These are phyloP conservation scores for Colletotrichum sp. DNA, from an alignment of 2,329 filamentous ascomycete genomes.

Conservation along the genomic window DNA sequence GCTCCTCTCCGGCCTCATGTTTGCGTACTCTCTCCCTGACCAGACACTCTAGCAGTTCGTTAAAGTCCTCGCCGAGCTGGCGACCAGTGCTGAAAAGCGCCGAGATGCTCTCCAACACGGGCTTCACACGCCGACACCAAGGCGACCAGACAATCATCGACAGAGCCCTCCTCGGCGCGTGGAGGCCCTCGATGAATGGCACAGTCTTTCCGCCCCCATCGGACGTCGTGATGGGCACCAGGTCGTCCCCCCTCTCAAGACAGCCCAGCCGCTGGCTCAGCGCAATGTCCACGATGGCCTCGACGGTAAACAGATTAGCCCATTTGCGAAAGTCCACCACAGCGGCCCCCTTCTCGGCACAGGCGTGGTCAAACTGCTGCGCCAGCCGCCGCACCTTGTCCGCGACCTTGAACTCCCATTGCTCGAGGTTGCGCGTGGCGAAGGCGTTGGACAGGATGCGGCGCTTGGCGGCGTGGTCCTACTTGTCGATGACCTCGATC, in stretches of 20 bases:
- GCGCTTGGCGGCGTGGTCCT: slow-evolving; percentile 54
- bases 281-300: slow-evolving; percentile 61
- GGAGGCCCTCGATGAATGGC: neutral
- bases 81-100: neutral
- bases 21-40: neutral
- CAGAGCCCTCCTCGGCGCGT: neutral
- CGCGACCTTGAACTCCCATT: slow-evolving; percentile 58
- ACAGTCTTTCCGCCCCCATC: neutral
- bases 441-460: slow-evolving; percentile 54
- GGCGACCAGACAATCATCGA: slow-evolving; percentile 36
- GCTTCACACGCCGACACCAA: slow-evolving; percentile 26
- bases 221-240: slow-evolving; percentile 41
- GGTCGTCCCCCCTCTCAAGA: slow-evolving; percentile 52
- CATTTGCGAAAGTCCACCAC: slow-evolving; percentile 43
- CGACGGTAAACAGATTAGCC: slow-evolving; percentile 61
- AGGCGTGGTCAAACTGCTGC: slow-evolving; percentile 27
- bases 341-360: fast-evolving
- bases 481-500: slow-evolving; percentile 55
- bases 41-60: neutral
- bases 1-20: slow-evolving; percentile 47
- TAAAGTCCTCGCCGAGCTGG: neutral
- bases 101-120: neutral
- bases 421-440: slow-evolving; percentile 56
- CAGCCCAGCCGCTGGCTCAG: slow-evolving; percentile 53
- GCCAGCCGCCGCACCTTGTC: slow-evolving; percentile 52